Evolutionary conservation across 2,329 filamentous ascomycete species (phyloP), one percentile per base, ranked within the genome.

Genomic region (Aureobasidium musti): DNA sequence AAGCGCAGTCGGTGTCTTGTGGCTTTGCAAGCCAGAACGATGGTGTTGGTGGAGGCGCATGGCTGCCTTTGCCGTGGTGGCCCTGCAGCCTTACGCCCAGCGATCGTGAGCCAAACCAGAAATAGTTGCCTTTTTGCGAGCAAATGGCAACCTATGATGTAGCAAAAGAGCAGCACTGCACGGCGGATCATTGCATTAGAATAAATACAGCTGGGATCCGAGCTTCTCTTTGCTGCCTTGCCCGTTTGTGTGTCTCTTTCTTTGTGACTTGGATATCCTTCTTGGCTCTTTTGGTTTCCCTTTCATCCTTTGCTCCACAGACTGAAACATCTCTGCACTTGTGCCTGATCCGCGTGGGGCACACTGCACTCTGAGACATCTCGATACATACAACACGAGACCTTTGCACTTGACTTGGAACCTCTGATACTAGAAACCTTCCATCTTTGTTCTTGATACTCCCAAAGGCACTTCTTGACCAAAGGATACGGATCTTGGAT

Each of bases 301-400:
- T 59, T 56, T 56, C 33, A 56, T 39, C 33, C 33, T 35, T 41
- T 26, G 17, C 11, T 52, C 13, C 19, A 35, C 19, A 35, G 26
- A 30, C 37, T 59, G 54, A 59, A 45, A 59, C 54, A 59, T 59
- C 54, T 59, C 43, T 26, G 35, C 19, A 19, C 35, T 56, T 54
- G 30, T 37, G 53, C 33, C 35, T 56, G 53, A 41, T 56, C 54
- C 54, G 39, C 54, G 54, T 59, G 54, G 54, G 49, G 54, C 54
- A 59, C 30, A 30, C 33, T 45, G 19, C 5, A 10, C 5, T 59
- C 54, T 59, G 39, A 59, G 54, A 59, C 54, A 59, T 59, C 30
- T 59, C n/a, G 10, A n/a, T 39, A 56, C 33, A 57, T 39, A 41
- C 35, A 39, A 43, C 54, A 59, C 54, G 54, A 59, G 54, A 59